Conservation (phyloP, 2,329 filamentous ascomycete species). For the Colletotrichum euphorbiae region DNA sequence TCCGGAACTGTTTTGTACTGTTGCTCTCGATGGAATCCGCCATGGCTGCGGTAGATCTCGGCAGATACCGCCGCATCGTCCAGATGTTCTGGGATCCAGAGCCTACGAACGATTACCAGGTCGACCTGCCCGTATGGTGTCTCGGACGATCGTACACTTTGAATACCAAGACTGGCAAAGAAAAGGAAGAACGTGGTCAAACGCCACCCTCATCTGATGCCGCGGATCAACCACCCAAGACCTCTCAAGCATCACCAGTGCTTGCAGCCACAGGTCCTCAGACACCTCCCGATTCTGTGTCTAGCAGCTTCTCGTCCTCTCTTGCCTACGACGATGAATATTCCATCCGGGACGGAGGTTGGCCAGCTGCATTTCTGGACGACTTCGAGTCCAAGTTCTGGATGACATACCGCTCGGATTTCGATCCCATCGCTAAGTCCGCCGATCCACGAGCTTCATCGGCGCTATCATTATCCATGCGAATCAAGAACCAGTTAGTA, state of each 20-base stretch:
- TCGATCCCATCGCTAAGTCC: slow-evolving; percentile 83
- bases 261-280: slow-evolving; percentile 50
- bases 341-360: slow-evolving; percentile 65
- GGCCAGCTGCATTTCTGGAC: slow-evolving; percentile 87
- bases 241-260: slow-evolving; percentile 15
- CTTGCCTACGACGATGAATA: slow-evolving; percentile 59
- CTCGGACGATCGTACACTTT: slow-evolving; percentile 69
- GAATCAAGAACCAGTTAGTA: slow-evolving; percentile 81
- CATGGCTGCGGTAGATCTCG: slow-evolving; percentile 74
- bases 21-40: slow-evolving; percentile 47
- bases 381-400: slow-evolving; percentile 95
- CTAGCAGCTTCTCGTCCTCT: slow-evolving; percentile 65
- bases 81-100: slow-evolving; percentile 94
- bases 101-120: slow-evolving; percentile 79
- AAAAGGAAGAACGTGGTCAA: slow-evolving; percentile 28
- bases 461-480: slow-evolving; percentile 84
- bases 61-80: slow-evolving; percentile 82
- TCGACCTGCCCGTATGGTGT: slow-evolving; percentile 84
- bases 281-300: slow-evolving; percentile 61
- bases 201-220: slow-evolving; percentile 33
- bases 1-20: neutral
- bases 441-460: slow-evolving; percentile 77
- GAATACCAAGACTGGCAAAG: slow-evolving; percentile 44
- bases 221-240: slow-evolving; percentile 33
- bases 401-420: slow-evolving; percentile 95